These are phyloP conservation scores for Ceratocystis cacaofunesta DNA, from an alignment of 2,329 filamentous ascomycete species.

Conservation along the genomic window DNA sequence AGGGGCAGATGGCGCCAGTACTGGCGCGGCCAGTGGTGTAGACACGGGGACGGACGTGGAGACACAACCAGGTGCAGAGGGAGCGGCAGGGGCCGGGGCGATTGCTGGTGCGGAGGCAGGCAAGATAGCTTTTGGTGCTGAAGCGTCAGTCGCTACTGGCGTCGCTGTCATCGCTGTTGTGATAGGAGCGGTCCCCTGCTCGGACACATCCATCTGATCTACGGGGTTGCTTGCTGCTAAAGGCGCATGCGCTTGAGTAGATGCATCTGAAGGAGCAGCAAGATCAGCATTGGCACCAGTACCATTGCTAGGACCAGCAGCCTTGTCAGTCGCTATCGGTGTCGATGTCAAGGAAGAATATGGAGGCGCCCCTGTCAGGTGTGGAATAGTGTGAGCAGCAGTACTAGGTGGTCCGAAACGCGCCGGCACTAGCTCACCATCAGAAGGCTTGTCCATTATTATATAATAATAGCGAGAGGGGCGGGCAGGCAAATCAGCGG, in stretches of 20 bases:
- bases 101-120: background rate
- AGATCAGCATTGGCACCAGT: background rate
- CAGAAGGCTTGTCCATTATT: background rate
- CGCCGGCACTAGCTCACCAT: background rate
- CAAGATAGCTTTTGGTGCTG: background rate
- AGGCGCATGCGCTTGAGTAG: background rate
- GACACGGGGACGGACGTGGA: background rate
- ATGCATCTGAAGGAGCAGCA: background rate
- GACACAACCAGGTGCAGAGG: background rate
- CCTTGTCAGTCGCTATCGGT: background rate
- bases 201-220: background rate
- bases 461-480: background rate
- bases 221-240: background rate
- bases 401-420: background rate
- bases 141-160: background rate
- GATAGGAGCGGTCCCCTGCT: background rate
- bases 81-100: background rate
- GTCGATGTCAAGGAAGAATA: background rate
- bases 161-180: background rate
- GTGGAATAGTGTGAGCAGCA: constrained; percentile 1
- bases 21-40: background rate
- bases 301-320: background rate
- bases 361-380: background rate
- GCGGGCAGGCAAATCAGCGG: background rate
- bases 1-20: background rate